Percentiles rank a stretch among this genome's conserved stretches.
These are phyloP conservation scores for Globisporangium cystogenes DNA, from an alignment of 352 stramenopile species.

Conservation along the genomic window DNA sequence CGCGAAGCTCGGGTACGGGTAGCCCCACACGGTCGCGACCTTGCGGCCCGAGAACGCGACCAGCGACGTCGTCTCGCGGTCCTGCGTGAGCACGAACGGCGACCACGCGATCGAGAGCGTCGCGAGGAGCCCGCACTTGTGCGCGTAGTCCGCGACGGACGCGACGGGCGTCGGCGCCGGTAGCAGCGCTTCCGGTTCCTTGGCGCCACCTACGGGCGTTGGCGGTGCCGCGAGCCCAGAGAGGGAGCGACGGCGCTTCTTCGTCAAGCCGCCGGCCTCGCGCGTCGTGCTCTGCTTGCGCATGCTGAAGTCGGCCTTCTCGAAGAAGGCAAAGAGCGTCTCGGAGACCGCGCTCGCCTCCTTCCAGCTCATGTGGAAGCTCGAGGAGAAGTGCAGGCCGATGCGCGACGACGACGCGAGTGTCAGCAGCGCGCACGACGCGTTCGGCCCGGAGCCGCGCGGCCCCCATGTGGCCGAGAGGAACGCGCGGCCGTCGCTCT, in stretches of 20 bases:
- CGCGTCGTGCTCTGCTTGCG: background rate
- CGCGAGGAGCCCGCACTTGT: conserved; percentile 48
- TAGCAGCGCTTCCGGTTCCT: background rate
- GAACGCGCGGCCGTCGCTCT: conserved; percentile 59
- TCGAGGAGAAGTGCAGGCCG: conserved; percentile 70
- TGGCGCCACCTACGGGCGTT: background rate
- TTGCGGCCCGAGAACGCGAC: conserved; percentile 59
- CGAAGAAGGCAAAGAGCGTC: conserved; percentile 55
- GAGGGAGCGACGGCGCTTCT: conserved; percentile 14
- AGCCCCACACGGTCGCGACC: conserved; percentile 69
- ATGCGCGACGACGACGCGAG: conserved; percentile 54
- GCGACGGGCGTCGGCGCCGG: conserved; percentile 15
- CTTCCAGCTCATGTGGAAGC: conserved; percentile 77
- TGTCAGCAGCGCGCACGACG: conserved; percentile 58
- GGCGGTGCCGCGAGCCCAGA: background rate
- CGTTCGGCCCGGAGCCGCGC: conserved; percentile 63
- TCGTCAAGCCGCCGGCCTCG: conserved; percentile 1
- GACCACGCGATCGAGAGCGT: conserved; percentile 74
- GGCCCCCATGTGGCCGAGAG: conserved; percentile 62
- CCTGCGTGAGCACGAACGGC: conserved; percentile 36
- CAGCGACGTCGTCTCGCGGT: conserved; percentile 50
- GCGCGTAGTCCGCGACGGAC: conserved; percentile 52
- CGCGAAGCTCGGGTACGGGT: conserved; percentile 37
- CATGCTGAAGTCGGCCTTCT: conserved; percentile 31
- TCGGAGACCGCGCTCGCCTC: conserved; percentile 69